Base-by-base conservation (phyloP, 768 basidiomycete species). In the Boletus rubroflammeus region DNA sequence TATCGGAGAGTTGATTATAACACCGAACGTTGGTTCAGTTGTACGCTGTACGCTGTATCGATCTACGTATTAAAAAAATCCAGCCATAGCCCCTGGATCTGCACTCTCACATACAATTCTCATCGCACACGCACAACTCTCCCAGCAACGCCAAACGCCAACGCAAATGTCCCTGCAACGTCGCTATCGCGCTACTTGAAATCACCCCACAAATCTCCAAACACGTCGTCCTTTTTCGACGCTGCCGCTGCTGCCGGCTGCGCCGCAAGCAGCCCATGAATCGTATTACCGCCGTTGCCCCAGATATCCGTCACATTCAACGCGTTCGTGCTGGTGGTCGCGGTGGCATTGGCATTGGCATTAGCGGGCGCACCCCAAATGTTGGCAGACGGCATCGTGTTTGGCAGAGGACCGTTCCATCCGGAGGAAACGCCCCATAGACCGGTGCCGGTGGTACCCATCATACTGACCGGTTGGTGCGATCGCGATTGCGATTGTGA, bases 141-240 rank as follows among this genome's bases (percentile, higher is more conserved):
- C 17, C 26, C 42, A 39, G 38, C 21, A 44, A 17, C 35, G 15
- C 35, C 29, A 29, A 29, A 17, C 13, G 25, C 9, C 25, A 42
- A 15, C 17, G 8, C 26, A 28, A 44, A 26, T 5, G 4, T 26
- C 17, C 19, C 9, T 8, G 1, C 35, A 36, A 47, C 10, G 3
- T 35, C 46, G 3, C 6, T 15, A 23, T 15, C 36, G 13, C 38
- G 3, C 19, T 50, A 91, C 76, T 90, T 90, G 70, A 89, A 89
- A 36, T 84, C 82, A 46, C 88, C 88, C 90, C 90, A 92, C 46
- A 93, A 69, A 70, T 92, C 88, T 7, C 86, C 88, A 64, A 92
- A 92, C 7, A 75, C 83, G 62, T 93, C 90, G 57, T 90, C 90
- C 70, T 81, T 86, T 75, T 87, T 85, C 55, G 72, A 66, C 46